phyloP scores from a whole-genome alignment of 2,329 filamentous ascomycete genomes.

The Whalleya microplaca region DNA sequence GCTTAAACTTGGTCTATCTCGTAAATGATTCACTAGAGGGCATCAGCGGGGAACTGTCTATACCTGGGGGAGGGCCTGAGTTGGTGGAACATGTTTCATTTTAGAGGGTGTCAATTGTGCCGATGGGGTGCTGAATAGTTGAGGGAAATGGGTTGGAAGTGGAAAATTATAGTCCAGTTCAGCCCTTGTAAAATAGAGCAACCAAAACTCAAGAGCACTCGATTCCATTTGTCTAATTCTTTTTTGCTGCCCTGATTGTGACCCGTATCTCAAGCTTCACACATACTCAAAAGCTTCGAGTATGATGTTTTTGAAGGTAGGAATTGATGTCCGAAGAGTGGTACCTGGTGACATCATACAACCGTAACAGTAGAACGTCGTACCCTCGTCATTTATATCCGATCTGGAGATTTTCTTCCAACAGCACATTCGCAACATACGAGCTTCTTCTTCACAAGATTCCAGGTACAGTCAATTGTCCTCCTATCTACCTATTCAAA shows the following conservation, averaged over 20 bases:
- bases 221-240: constrained; percentile 59
- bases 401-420: constrained; percentile 8
- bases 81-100: constrained; percentile 48
- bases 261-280: not conserved
- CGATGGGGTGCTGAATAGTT: constrained; percentile 52
- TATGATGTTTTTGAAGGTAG: not conserved
- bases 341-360: constrained; percentile 25
- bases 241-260: not conserved
- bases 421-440: not conserved
- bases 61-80: constrained; percentile 42
- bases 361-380: constrained; percentile 9
- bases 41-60: constrained; percentile 48
- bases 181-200: constrained; percentile 67
- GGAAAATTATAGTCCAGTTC: constrained; percentile 51
- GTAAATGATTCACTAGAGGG: constrained; percentile 49
- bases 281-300: not conserved
- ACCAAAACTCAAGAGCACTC: constrained; percentile 65
- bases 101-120: constrained; percentile 51
- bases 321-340: constrained; percentile 10
- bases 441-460: not conserved
- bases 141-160: constrained; percentile 49
- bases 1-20: no score
- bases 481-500: not conserved
- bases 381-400: constrained; percentile 13
- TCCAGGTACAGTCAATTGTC: not conserved